phyloP scores from a whole-genome alignment of 2,329 filamentous ascomycete species.

The Cytospora schulzeri region DNA sequence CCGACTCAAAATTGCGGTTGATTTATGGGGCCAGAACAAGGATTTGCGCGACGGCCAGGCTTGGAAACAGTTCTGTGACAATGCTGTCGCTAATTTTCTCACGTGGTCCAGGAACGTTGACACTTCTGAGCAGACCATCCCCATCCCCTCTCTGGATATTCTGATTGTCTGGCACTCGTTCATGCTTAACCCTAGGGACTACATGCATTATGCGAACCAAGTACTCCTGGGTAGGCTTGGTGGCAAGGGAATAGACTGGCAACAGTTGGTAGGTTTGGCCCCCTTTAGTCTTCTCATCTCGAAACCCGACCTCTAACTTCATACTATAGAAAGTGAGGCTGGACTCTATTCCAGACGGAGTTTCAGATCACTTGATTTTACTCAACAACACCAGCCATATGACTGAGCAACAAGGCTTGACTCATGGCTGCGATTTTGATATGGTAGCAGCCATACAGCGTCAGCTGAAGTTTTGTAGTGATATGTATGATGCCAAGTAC shows the following conservation, averaged over 20 bases:
- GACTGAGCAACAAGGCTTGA: too few species aligned
- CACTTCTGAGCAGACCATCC: background rate
- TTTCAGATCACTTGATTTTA: background rate
- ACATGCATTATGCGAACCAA: background rate
- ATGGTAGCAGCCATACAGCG: constrained; percentile 14
- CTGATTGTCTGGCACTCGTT: constrained; percentile 16
- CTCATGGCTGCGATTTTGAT: background rate
- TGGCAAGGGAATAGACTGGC: constrained; percentile 9
- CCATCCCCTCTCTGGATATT: background rate
- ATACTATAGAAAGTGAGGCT: background rate
- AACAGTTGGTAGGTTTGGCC: background rate
- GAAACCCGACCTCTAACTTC: background rate
- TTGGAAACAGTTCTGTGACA: constrained; percentile 2
- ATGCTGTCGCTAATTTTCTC: constrained; percentile 5
- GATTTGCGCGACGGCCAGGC: background rate
- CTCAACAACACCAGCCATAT: background rate
- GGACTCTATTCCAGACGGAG: background rate
- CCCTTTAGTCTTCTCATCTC: fast-evolving
- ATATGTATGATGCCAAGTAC: background rate
- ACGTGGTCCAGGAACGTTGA: constrained; percentile 6
- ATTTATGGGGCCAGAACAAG: background rate
- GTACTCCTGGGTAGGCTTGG: background rate
- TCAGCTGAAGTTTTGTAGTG: constrained; percentile 4
- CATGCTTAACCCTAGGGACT: constrained; percentile 13
- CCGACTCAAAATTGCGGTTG: background rate